A percentile compares a stretch with the other conserved stretches of the same genome.
Conservation (phyloP, 495 filamentous ascomycete genomes). For the Aspergillus haitiensis region DNA sequence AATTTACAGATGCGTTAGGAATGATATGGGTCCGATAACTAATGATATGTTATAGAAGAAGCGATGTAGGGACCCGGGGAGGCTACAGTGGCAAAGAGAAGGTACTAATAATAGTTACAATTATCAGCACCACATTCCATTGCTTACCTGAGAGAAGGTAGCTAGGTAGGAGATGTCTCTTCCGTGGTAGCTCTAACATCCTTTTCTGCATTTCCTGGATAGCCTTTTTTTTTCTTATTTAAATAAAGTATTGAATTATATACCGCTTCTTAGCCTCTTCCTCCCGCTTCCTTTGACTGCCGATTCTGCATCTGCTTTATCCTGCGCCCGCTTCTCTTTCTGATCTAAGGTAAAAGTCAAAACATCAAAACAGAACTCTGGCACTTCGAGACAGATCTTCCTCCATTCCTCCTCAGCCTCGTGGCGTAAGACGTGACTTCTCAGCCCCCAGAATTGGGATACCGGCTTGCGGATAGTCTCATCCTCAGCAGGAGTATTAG, state of each 20-base stretch:
- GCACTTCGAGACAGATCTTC: slow-evolving; percentile 80
- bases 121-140: too few species aligned
- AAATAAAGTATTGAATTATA: slow-evolving; percentile 22
- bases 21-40: too few species aligned
- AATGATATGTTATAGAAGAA: too few species aligned
- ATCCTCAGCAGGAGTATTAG: slow-evolving; percentile 68
- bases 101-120: too few species aligned
- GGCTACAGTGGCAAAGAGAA: too few species aligned
- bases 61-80: too few species aligned
- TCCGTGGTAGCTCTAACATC: too few species aligned
- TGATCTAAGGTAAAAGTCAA: slow-evolving; percentile 65
- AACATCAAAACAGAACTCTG: slow-evolving; percentile 91
- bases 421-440: slow-evolving; percentile 75
- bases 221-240: background rate
- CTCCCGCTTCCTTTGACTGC: slow-evolving; percentile 33
- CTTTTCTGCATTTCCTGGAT: too few species aligned
- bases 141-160: too few species aligned
- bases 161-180: too few species aligned
- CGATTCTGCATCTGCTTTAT: slow-evolving; percentile 31
- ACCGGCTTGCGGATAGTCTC: slow-evolving; percentile 75
- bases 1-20: too few species aligned
- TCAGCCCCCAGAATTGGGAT: slow-evolving; percentile 85
- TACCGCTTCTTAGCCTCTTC: slow-evolving; percentile 35
- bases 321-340: slow-evolving; percentile 55
- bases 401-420: slow-evolving; percentile 83